A percentile compares a stretch with the other conserved stretches of the same genome.
These are phyloP conservation scores for Solidago caesia DNA, from an alignment of 129 eudicot species.

Conservation along the genomic window DNA sequence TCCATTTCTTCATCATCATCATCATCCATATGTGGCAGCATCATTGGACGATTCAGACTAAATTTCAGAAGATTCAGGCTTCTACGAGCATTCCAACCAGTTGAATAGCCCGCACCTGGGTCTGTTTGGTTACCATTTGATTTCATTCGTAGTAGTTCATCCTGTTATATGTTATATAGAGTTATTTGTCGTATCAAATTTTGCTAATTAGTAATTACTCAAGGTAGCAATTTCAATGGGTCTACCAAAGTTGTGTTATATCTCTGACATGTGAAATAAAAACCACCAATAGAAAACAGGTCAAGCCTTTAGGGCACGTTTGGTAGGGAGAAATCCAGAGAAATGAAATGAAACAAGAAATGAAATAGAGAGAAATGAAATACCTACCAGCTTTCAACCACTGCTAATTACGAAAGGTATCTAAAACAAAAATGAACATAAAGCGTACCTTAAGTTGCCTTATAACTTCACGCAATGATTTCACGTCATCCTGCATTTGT, in stretches of 20 bases:
- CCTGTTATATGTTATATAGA: conserved; percentile 39
- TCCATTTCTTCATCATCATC: conserved; percentile 95
- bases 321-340: too few species aligned
- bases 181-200: conserved; percentile 6
- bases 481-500: conserved; percentile 88
- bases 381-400: conserved; percentile 1
- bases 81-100: conserved; percentile 91
- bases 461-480: conserved; percentile 79
- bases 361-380: too few species aligned
- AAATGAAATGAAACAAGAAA: too few species aligned
- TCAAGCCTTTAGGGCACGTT: neutral
- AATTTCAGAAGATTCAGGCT: conserved; percentile 83
- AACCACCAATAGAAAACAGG: neutral
- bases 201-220: neutral
- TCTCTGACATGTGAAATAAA: too few species aligned
- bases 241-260: neutral
- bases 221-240: neutral
- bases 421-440: neutral
- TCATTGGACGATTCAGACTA: conserved; percentile 86
- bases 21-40: conserved; percentile 58
- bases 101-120: conserved; percentile 55
- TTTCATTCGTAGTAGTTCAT: conserved; percentile 84
- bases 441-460: conserved; percentile 64
- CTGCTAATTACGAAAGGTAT: neutral
- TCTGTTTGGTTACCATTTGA: conserved; percentile 50